These are phyloP conservation scores for Rhynchosporium agropyri DNA, from an alignment of 2,329 filamentous ascomycete genomes.

Conservation along the genomic window DNA sequence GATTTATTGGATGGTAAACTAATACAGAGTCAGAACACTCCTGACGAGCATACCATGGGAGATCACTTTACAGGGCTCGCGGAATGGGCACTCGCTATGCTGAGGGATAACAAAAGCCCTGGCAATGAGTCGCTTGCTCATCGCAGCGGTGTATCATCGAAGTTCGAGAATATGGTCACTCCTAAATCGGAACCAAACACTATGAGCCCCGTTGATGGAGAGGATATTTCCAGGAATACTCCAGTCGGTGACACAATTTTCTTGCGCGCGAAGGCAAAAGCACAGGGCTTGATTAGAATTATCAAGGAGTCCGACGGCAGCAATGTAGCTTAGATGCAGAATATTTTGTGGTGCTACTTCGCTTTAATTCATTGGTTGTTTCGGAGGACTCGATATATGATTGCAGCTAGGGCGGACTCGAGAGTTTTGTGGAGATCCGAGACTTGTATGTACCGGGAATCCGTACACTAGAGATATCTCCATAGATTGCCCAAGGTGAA, in stretches of 20 bases:
- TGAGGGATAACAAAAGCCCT: slow-evolving; percentile 4
- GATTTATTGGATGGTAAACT: neutral
- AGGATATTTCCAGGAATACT: neutral
- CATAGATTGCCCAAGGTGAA: too few relatives aligned
- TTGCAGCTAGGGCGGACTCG: too few relatives aligned
- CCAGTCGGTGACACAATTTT: neutral
- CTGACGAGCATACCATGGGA: neutral
- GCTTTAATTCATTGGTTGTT: neutral
- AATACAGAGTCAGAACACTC: neutral
- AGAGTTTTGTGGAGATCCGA: too few relatives aligned
- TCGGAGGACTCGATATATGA: too few relatives aligned
- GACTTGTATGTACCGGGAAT: too few relatives aligned
- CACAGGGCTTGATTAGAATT: neutral
- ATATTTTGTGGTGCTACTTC: neutral
- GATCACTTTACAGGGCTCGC: neutral
- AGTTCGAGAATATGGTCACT: neutral
- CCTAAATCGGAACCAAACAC: neutral
- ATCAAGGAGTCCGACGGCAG: neutral
- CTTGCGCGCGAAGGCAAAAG: neutral
- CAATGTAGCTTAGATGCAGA: neutral
- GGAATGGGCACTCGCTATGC: slow-evolving; percentile 1
- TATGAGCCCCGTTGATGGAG: too few relatives aligned
- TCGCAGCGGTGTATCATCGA: neutral
- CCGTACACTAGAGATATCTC: too few relatives aligned
- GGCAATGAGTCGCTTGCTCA: neutral